A percentile compares a stretch with the other conserved stretches of the same genome.
These are phyloP conservation scores for Pseudogymnoascus sp. DNA, from an alignment of 2,329 filamentous ascomycete genomes.

Conservation along the genomic window DNA sequence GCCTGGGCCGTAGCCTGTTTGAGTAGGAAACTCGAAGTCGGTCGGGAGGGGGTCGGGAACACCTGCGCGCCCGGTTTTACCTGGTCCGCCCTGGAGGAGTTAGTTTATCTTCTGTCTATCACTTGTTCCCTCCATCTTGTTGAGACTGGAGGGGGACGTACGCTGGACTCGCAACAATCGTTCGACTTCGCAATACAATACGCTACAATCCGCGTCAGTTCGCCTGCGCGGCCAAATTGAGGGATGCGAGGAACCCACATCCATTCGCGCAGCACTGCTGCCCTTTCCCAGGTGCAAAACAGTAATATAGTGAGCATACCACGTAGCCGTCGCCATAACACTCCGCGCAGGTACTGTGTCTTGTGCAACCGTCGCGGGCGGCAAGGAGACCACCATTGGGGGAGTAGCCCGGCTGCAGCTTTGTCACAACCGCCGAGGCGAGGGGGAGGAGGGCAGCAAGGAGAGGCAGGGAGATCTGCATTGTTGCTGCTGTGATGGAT, in stretches of 20 bases:
- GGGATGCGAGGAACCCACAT: background rate
- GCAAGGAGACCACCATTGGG: background rate
- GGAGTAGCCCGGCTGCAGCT: background rate
- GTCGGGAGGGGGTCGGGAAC: background rate
- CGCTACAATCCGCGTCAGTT: background rate
- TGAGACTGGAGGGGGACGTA: background rate
- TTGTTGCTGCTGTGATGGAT: background rate
- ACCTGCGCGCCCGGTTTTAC: background rate
- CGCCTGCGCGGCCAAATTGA: background rate
- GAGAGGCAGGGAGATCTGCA: background rate
- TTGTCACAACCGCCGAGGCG: background rate
- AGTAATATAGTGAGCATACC: background rate
- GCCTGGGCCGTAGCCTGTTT: background rate
- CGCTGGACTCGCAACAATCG: background rate
- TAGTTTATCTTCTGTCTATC: background rate
- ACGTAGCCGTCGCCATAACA: background rate
- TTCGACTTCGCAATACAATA: background rate
- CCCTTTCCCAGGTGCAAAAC: background rate
- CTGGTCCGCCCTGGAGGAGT: background rate
- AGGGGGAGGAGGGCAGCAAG: background rate
- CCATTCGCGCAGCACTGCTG: background rate
- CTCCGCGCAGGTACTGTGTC: background rate
- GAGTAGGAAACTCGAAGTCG: background rate
- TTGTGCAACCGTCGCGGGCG: background rate
- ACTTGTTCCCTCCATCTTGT: background rate